Evolutionary conservation across 805 yeast species (phyloP).

Genomic region (Pichia cephalocereana): DNA sequence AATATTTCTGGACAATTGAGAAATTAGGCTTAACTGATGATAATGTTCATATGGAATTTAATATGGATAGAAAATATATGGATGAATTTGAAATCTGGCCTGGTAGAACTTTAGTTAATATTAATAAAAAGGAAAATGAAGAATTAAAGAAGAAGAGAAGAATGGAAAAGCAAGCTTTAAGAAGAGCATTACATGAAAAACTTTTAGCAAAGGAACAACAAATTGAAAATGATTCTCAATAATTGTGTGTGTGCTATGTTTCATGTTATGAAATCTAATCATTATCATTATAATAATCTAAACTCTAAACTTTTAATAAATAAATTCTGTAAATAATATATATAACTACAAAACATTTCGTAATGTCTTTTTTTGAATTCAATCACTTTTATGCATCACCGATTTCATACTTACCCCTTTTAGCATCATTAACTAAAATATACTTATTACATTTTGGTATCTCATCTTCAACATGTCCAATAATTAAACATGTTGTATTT

Average conservation of each 20-base stretch:
- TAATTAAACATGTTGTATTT: constrained; percentile 61
- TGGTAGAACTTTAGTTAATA: constrained; percentile 55
- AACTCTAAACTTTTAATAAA: too few species aligned
- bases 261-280: too few species aligned
- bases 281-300: too few species aligned
- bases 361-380: too few species aligned
- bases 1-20: constrained; percentile 77
- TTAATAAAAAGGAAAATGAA: constrained; percentile 39
- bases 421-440: constrained; percentile 28
- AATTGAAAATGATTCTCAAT: not conserved
- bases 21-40: constrained; percentile 83
- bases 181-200: constrained; percentile 19
- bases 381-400: constrained; percentile 14
- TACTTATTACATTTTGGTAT: constrained; percentile 60
- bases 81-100: constrained; percentile 75
- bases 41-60: constrained; percentile 70
- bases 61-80: constrained; percentile 67
- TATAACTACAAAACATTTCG: too few species aligned
- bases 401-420: constrained; percentile 22
- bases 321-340: too few species aligned
- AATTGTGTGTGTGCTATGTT: too few species aligned
- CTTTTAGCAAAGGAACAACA: not conserved
- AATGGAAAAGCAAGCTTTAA: constrained; percentile 33
- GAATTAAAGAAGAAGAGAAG: constrained; percentile 38
- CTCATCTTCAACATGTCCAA: constrained; percentile 80